These are phyloP conservation scores for Nakaseomyces sp. DNA, from an alignment of 1,139 yeast species.

Conservation along the genomic window DNA sequence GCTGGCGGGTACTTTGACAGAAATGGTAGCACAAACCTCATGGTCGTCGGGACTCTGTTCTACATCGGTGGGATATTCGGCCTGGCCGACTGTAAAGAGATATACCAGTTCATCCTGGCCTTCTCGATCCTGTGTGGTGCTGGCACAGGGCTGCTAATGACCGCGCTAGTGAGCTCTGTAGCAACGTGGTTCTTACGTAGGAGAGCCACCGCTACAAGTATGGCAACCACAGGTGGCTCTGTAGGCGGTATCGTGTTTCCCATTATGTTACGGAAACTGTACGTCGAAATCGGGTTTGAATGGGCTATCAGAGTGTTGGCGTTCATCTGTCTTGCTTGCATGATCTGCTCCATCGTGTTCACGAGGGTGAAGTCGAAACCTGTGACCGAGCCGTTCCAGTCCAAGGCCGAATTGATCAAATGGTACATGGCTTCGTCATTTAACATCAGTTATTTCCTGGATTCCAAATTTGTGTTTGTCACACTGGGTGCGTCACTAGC, in stretches of 20 bases:
- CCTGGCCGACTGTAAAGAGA: slow-evolving; percentile 40
- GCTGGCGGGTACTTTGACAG: slow-evolving; percentile 50
- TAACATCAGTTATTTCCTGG: slow-evolving; percentile 34
- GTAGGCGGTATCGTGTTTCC: slow-evolving; percentile 58
- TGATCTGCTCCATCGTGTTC: slow-evolving; percentile 35
- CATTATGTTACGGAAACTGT: slow-evolving; percentile 45
- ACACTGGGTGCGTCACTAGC: slow-evolving; percentile 40
- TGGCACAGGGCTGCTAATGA: slow-evolving; percentile 49
- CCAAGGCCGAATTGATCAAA: slow-evolving; percentile 17
- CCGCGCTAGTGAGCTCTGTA: slow-evolving; percentile 48
- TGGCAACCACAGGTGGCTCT: slow-evolving; percentile 57
- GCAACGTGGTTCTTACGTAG: slow-evolving; percentile 51
- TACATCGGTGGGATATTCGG: slow-evolving; percentile 43
- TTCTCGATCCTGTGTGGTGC: slow-evolving; percentile 46
- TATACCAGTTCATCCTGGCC: slow-evolving; percentile 48
- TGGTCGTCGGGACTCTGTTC: slow-evolving; percentile 38
- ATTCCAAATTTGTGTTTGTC: slow-evolving; percentile 35
- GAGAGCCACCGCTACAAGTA: slow-evolving; percentile 48
- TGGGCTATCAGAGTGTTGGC: slow-evolving; percentile 58
- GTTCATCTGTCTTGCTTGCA: slow-evolving; percentile 39
- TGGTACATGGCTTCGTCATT: slow-evolving; percentile 28
- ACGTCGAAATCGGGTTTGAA: slow-evolving; percentile 44
- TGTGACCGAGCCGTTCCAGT: slow-evolving; percentile 18
- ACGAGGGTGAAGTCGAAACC: slow-evolving; percentile 40
- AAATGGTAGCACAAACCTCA: slow-evolving; percentile 39